These are phyloP conservation scores for Blastobotrys peoriensis DNA, from an alignment of 805 yeast species.

Conservation along the genomic window DNA sequence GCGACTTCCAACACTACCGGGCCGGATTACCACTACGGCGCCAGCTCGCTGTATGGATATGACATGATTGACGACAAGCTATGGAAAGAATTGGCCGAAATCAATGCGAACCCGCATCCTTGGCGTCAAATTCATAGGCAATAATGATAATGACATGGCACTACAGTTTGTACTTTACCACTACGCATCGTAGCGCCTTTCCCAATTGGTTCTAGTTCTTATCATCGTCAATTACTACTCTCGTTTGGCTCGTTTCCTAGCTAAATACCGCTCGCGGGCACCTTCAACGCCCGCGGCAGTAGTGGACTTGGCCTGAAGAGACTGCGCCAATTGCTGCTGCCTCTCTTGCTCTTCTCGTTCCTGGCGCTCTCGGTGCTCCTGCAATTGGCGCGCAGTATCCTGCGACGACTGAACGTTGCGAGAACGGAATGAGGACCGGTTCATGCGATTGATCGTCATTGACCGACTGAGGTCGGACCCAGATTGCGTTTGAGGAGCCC, in stretches of 20 bases:
- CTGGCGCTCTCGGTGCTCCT: slow-evolving; percentile 9
- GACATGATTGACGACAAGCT: no score
- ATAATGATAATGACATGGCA: no score
- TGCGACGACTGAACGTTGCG: slow-evolving; percentile 6
- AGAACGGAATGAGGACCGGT: neutral
- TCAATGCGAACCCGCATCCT: no score
- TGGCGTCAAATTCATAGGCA: no score
- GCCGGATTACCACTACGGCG: no score
- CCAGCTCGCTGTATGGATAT: no score
- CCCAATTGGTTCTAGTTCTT: no score
- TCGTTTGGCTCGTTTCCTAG: slow-evolving; percentile 16
- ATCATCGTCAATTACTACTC: no score
- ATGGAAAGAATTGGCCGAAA: no score
- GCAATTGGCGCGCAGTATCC: slow-evolving; percentile 7
- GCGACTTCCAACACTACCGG: no score
- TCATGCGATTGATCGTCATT: neutral
- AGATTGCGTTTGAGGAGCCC: neutral
- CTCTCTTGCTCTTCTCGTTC: slow-evolving; percentile 7
- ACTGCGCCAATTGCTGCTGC: slow-evolving; percentile 8
- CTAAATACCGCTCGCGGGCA: slow-evolving; percentile 26
- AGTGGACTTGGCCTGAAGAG: slow-evolving; percentile 14
- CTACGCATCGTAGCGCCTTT: no score
- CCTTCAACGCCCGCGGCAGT: slow-evolving; percentile 11
- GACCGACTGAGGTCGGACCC: neutral
- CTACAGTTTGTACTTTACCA: no score